Conservation (phyloP, 768 basidiomycete genomes). For the Xerocomellus dryophilus region DNA sequence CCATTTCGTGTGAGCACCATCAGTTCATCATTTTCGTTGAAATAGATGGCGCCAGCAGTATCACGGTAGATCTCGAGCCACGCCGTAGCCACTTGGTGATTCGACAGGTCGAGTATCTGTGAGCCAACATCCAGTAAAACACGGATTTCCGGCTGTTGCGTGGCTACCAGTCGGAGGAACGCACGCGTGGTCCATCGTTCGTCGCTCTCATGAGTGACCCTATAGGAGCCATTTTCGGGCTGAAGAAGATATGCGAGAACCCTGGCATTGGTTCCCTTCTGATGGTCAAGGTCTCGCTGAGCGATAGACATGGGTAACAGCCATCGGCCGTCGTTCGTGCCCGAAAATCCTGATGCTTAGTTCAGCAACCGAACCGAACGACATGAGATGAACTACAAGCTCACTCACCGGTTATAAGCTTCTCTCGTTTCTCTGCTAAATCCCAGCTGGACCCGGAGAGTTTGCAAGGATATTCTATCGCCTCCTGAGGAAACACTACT, state of each 20-base stretch:
- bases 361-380: neutral
- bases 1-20: too few relatives aligned
- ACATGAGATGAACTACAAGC: neutral
- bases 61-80: too few relatives aligned
- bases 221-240: slow-evolving; percentile 16
- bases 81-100: too few relatives aligned
- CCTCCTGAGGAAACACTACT: slow-evolving; percentile 35
- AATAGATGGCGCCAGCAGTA: too few relatives aligned
- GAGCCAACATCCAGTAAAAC: slow-evolving; percentile 55
- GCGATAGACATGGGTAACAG: too few relatives aligned
- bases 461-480: slow-evolving; percentile 31
- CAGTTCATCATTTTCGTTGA: too few relatives aligned
- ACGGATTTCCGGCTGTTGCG: slow-evolving; percentile 35
- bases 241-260: slow-evolving; percentile 28
- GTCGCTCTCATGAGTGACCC: neutral
- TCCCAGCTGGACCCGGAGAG: slow-evolving; percentile 34
- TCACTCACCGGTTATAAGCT: slow-evolving; percentile 6
- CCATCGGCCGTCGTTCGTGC: slow-evolving; percentile 39
- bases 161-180: slow-evolving; percentile 28
- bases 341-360: slow-evolving; percentile 33
- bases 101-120: slow-evolving; percentile 52
- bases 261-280: slow-evolving; percentile 42
- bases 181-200: neutral
- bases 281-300: slow-evolving; percentile 20
- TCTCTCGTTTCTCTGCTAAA: slow-evolving; percentile 25